Evolutionary conservation across 306 rosid species (phyloP).

Genomic region (Pyrus communis): DNA sequence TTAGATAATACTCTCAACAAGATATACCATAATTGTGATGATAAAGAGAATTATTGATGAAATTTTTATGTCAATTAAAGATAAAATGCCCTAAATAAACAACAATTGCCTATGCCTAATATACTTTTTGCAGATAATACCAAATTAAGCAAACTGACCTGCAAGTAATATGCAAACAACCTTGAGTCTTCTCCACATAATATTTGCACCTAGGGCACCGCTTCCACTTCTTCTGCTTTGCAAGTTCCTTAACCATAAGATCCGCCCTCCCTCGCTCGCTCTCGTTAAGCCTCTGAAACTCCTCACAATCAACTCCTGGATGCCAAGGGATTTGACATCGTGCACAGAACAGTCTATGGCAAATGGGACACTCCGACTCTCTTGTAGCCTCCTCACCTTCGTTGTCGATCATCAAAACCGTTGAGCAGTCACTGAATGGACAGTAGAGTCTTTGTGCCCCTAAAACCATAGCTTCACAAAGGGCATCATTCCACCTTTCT

Average conservation of each 20-base stretch:
- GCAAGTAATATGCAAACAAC: conserved; percentile 53
- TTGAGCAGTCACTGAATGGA: conserved; percentile 47
- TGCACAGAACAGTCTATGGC: conserved; percentile 61
- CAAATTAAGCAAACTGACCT: conserved; percentile 25
- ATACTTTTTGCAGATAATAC: no score
- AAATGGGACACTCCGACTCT: conserved; percentile 43
- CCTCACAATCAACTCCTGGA: conserved; percentile 33
- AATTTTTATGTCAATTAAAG: no score
- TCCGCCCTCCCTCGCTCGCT: conserved; percentile 35
- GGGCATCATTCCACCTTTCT: conserved; percentile 33
- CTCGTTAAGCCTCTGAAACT: conserved; percentile 22
- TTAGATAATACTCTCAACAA: no score
- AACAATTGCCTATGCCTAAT: no score
- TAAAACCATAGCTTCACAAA: conserved; percentile 20
- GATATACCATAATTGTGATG: neutral
- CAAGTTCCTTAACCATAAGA: conserved; percentile 33
- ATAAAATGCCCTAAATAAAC: no score
- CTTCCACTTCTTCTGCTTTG: conserved; percentile 31
- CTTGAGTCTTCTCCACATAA: conserved; percentile 36
- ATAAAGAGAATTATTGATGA: no score
- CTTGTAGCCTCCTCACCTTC: conserved; percentile 5
- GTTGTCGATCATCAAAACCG: conserved; percentile 14
- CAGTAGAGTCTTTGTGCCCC: conserved; percentile 25
- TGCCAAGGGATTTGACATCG: conserved; percentile 52
- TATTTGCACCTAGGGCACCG: conserved; percentile 43